Base-by-base conservation (phyloP, 495 filamentous ascomycete species). In the Xylaria curta region DNA sequence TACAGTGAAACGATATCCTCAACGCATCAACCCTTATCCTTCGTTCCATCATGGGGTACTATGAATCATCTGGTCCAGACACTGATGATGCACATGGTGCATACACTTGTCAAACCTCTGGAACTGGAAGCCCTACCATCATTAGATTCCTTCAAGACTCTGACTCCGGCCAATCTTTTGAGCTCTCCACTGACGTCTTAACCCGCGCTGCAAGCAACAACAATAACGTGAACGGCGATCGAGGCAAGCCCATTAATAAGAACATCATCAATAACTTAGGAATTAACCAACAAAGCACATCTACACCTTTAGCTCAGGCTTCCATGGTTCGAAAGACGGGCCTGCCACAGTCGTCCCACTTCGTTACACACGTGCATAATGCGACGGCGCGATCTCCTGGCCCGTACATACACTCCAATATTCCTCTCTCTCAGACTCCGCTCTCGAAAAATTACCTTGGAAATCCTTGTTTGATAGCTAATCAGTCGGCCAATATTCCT, bases 401-500 rank as follows among this genome's bases (percentile, higher is more conserved):
- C 51, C 10, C 15, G 8, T 53, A 4, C 51, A 56, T 15, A 0
- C 17, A 7, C n/a, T 9, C 49, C 61, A 31, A 33, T 24, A 19
- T 24, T 51, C 2, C 4, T 56, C 13, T 28, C 19, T 3, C 26
- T 49, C n/a, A 10, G 21, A 15, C 12, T 12, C 36, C 68, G n/a
- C 17, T 70, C 36, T 70, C 68, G 24, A 6, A 1, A 3, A 58
- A 68, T 8, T 72, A 72, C 38, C 62, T 33, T 0, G 70, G 70
- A 40, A 40, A 72, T 44, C 51, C 62, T 3, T 28, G 28, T 28
- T 21, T 67, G 21, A 0, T 0, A n/a, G 62, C 70, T 49, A 72
- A 72, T n/a, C 70, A 72, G 53, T 60, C 70, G 19, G 70, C 70
- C 38, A 60, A 66, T 38, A 68, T 72, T 26, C 70, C 62, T 0